Evolutionary conservation across 2,329 filamentous ascomycete species (phyloP).

Genomic region (Phoma sp.): DNA sequence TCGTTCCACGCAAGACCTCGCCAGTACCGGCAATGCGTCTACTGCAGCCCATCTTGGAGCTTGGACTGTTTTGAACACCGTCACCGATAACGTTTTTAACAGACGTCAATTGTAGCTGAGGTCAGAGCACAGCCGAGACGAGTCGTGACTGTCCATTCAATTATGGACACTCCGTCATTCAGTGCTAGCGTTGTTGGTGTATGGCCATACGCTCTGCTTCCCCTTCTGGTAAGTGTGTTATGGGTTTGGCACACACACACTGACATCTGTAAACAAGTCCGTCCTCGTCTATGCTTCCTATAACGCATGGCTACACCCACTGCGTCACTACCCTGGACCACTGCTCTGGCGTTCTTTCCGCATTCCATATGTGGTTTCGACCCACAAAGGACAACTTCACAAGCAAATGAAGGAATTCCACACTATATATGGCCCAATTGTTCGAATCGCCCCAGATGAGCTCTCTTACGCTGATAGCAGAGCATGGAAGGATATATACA

Average conservation of each 20-base stretch:
- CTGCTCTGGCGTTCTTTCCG: constrained; percentile 36
- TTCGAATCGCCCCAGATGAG: constrained; percentile 40
- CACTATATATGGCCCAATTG: constrained; percentile 34
- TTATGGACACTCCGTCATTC: neutral
- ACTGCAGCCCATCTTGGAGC: neutral
- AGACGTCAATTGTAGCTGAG: too few relatives aligned
- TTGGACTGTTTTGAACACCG: neutral
- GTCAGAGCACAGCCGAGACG: neutral
- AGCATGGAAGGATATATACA: constrained; percentile 42
- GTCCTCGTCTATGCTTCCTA: constrained; percentile 28
- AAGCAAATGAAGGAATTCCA: constrained; percentile 31
- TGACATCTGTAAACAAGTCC: constrained; percentile 2
- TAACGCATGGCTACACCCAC: constrained; percentile 36
- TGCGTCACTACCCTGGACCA: constrained; percentile 38
- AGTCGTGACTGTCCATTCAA: neutral
- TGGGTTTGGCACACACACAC: too few relatives aligned
- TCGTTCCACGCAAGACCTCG: too few relatives aligned
- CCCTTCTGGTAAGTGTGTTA: neutral
- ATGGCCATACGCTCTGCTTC: neutral
- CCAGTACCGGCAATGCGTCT: neutral
- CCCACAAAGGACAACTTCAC: constrained; percentile 35
- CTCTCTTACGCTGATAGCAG: constrained; percentile 33
- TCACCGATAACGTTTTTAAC: neutral
- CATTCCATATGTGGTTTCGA: constrained; percentile 36
- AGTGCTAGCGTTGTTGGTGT: neutral